Percentiles rank a stretch among this genome's conserved stretches.
These are phyloP conservation scores for Ormosia emarginata DNA, from an alignment of 306 rosid genomes.

Conservation along the genomic window DNA sequence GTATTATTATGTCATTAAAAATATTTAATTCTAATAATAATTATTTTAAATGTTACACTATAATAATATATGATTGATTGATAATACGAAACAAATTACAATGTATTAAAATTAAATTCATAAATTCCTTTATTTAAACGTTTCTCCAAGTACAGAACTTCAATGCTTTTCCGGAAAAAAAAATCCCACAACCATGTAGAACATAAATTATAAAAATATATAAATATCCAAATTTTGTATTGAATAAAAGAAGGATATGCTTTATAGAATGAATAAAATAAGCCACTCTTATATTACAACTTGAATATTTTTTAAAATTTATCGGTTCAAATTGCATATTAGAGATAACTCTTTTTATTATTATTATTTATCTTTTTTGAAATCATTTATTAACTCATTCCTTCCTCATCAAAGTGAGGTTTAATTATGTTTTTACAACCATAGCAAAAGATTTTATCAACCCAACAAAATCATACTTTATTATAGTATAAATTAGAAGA, in stretches of 20 bases:
- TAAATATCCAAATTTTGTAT: not conserved
- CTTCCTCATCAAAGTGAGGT: not conserved
- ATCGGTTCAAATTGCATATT: not conserved
- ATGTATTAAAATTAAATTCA: too few species aligned
- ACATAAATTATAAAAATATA: not conserved
- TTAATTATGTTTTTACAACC: not conserved
- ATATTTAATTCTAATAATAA: too few species aligned
- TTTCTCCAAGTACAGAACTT: not conserved
- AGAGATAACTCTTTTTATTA: too few species aligned
- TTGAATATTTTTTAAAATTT: not conserved
- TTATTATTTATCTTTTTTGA: not conserved
- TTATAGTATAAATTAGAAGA: not conserved
- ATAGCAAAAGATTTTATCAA: not conserved
- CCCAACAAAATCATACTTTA: not conserved
- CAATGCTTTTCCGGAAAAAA: not conserved
- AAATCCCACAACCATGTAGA: not conserved
- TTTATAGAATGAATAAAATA: not conserved
- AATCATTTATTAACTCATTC: not conserved
- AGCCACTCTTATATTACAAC: not conserved
- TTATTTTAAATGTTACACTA: too few species aligned
- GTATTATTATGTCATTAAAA: too few species aligned
- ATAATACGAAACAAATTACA: too few species aligned
- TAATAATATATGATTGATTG: too few species aligned
- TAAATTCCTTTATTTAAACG: not conserved
- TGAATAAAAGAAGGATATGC: not conserved